A percentile compares a stretch with the other conserved stretches of the same genome.
These are phyloP conservation scores for Hippophae rhamnoides DNA, from an alignment of 306 rosid species.

Conservation along the genomic window DNA sequence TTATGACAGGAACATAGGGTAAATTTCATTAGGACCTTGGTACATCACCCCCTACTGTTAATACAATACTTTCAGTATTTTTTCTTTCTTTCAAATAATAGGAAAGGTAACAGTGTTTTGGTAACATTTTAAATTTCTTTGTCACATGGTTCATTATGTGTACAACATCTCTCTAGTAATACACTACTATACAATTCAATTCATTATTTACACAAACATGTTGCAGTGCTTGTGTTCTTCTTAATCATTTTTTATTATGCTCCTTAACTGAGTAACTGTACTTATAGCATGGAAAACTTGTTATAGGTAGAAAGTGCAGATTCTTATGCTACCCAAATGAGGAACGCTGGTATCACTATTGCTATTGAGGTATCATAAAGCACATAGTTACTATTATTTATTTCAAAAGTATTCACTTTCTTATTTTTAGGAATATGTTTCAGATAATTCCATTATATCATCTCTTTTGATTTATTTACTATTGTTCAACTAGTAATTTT, in stretches of 20 bases:
- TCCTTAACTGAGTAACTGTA: not conserved
- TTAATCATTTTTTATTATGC: not conserved
- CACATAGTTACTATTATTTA: not conserved
- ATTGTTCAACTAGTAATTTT: not conserved
- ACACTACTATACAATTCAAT: too few relatives aligned
- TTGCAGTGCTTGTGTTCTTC: not conserved
- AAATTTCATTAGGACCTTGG: too few relatives aligned
- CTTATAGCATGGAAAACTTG: slow-evolving; percentile 6
- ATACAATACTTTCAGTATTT: too few relatives aligned
- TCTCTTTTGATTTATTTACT: not conserved
- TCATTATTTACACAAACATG: too few relatives aligned
- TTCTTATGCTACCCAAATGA: slow-evolving; percentile 50
- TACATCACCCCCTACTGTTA: too few relatives aligned
- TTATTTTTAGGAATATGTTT: not conserved
- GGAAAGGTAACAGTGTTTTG: too few relatives aligned
- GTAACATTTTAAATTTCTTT: too few relatives aligned
- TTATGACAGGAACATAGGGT: too few relatives aligned
- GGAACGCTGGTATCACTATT: slow-evolving; percentile 49
- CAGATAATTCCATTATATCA: not conserved
- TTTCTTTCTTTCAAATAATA: too few relatives aligned
- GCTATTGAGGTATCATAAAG: slow-evolving; percentile 49
- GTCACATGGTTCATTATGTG: too few relatives aligned
- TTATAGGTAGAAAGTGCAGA: slow-evolving; percentile 77
- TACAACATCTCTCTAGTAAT: too few relatives aligned
- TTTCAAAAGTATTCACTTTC: not conserved